Percentiles rank a stretch among this genome's conserved stretches.
phyloP scores from a whole-genome alignment of 2,329 filamentous ascomycete genomes.

The Emydomyces testavorans region DNA sequence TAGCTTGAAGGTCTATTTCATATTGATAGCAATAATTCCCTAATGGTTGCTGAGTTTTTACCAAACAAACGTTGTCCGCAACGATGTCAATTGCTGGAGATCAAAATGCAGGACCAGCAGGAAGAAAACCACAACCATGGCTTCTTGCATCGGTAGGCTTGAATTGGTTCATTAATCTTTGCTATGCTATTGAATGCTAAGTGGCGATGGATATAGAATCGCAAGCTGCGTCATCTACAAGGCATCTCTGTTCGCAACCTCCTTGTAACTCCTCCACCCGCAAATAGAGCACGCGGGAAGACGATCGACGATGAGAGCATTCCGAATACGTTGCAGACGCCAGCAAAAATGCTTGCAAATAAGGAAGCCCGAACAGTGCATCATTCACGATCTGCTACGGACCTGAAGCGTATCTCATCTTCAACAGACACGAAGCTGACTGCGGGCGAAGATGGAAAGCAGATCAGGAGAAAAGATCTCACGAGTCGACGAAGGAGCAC shows the following conservation, averaged over 20 bases:
- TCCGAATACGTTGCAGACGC: conserved; percentile 53
- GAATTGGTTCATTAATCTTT: too few relatives aligned
- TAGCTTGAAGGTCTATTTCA: neutral
- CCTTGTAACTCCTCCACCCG: conserved; percentile 48
- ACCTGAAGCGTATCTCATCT: conserved; percentile 33
- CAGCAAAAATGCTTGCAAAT: conserved; percentile 52
- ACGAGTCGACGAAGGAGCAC: conserved; percentile 42
- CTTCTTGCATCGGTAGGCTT: conserved; percentile 40
- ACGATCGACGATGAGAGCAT: conserved; percentile 68
- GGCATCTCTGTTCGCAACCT: conserved; percentile 82
- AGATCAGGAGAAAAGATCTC: conserved; percentile 13
- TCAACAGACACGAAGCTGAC: conserved; percentile 8
- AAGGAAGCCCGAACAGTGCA: conserved; percentile 40
- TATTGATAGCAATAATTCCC: neutral
- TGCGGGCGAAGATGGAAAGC: conserved; percentile 7
- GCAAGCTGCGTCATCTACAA: conserved; percentile 75
- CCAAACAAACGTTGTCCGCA: neutral
- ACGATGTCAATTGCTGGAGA: conserved; percentile 8
- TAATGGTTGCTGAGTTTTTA: neutral
- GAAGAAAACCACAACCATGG: conserved; percentile 39
- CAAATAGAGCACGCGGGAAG: conserved; percentile 38
- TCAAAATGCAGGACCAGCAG: conserved; percentile 22
- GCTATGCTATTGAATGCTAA: neutral
- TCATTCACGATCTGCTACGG: conserved; percentile 50
- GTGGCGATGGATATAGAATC: conserved; percentile 49